phyloP scores from a whole-genome alignment of 805 yeast genomes.

The Aciculoconidium aculeatum region DNA sequence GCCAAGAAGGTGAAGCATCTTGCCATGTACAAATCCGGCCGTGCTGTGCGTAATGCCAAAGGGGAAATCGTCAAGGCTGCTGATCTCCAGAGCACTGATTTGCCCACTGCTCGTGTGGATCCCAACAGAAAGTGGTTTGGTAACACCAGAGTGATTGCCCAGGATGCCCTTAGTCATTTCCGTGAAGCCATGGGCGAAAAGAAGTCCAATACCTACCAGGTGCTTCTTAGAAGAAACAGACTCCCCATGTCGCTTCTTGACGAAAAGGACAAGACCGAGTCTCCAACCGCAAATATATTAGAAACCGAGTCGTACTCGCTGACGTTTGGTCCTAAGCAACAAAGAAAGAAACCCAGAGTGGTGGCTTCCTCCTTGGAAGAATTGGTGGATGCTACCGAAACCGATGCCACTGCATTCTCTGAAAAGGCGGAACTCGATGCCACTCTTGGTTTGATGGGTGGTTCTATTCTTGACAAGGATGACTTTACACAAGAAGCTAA shows the following conservation, averaged over 20 bases:
- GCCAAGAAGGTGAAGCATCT: conserved; percentile 86
- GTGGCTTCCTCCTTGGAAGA: conserved; percentile 78
- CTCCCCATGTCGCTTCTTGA: conserved; percentile 93
- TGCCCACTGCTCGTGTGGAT: conserved; percentile 89
- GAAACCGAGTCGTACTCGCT: conserved; percentile 81
- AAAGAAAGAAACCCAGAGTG: conserved; percentile 82
- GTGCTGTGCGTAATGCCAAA: conserved; percentile 76
- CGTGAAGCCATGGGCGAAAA: conserved; percentile 90
- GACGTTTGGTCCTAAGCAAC: conserved; percentile 93
- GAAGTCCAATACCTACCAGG: conserved; percentile 77
- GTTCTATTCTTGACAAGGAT: conserved; percentile 51
- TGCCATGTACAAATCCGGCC: conserved; percentile 89
- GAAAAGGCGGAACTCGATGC: conserved; percentile 74
- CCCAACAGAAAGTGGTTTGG: conserved; percentile 98
- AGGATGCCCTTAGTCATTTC: conserved; percentile 90
- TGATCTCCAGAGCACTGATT: conserved; percentile 75
- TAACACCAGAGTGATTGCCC: conserved; percentile 94
- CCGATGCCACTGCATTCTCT: conserved; percentile 53
- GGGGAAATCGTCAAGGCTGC: conserved; percentile 90
- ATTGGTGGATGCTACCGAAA: conserved; percentile 52
- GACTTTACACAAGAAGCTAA: conserved; percentile 88
- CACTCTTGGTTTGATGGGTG: conserved; percentile 78
- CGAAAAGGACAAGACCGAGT: conserved; percentile 71
- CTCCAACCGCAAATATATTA: conserved; percentile 73
- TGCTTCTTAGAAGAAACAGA: conserved; percentile 80